These are phyloP conservation scores for Aspergillus fischeri DNA, from an alignment of 2,329 filamentous ascomycete genomes.

Conservation along the genomic window DNA sequence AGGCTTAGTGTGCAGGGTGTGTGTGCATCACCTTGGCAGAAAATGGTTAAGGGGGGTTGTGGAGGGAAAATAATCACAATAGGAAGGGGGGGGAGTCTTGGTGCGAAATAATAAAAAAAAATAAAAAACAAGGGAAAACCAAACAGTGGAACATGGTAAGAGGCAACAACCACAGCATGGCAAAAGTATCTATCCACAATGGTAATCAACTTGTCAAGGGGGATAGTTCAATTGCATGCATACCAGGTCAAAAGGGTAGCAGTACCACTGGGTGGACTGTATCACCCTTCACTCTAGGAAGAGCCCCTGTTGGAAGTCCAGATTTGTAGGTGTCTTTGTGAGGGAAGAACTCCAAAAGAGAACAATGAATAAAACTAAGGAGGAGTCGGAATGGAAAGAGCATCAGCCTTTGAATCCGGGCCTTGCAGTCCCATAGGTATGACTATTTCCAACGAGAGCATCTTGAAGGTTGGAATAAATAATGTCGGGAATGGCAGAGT, in stretches of 20 bases:
- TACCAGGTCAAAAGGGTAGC: background rate
- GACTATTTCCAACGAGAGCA: background rate
- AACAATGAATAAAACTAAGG: background rate
- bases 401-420: background rate
- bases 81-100: background rate
- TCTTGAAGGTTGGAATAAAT: background rate
- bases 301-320: background rate
- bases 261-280: background rate
- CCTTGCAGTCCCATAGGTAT: background rate
- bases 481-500: background rate
- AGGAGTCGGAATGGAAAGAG: background rate
- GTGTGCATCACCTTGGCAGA: background rate
- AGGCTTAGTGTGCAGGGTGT: background rate
- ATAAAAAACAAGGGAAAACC: conserved; percentile 3
- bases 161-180: background rate
- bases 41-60: background rate
- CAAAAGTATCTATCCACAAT: background rate
- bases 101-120: conserved; percentile 2
- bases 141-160: background rate
- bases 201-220: background rate
- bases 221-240: background rate
- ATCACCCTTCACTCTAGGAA: background rate
- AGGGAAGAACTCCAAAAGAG: background rate
- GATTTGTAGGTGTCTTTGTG: background rate
- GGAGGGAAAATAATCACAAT: background rate